phyloP scores from a whole-genome alignment of 2,329 filamentous ascomycete genomes.

The Arthroderma sp. region DNA sequence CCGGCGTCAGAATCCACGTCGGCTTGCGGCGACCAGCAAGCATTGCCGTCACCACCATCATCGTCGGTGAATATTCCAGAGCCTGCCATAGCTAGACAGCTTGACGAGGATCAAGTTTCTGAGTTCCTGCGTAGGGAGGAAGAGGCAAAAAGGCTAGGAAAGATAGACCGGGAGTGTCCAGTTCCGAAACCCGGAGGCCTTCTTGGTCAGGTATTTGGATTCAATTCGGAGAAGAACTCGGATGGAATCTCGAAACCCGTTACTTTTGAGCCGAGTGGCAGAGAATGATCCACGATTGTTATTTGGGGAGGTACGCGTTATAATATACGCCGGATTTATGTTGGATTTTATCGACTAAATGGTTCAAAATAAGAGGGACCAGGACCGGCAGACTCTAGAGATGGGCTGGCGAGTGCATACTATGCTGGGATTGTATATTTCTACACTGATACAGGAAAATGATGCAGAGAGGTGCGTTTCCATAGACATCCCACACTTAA shows the following conservation, averaged over 20 bases:
- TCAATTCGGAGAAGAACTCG: slow-evolving; percentile 30
- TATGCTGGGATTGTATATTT: no score
- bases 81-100: background rate
- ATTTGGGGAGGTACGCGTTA: no score
- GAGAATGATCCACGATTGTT: no score
- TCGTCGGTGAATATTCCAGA: background rate
- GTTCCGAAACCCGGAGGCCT: slow-evolving; percentile 79
- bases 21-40: background rate
- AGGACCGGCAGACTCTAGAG: no score
- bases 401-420: no score
- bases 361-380: no score
- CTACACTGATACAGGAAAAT: no score
- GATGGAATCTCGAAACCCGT: background rate
- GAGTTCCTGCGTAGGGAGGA: slow-evolving; percentile 30
- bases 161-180: slow-evolving; percentile 62
- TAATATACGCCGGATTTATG: no score
- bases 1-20: background rate
- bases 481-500: no score
- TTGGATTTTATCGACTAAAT: no score
- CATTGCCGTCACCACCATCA: background rate
- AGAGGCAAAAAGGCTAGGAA: slow-evolving; percentile 27
- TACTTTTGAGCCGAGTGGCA: no score
- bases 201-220: slow-evolving; percentile 62
- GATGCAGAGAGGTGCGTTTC: no score
- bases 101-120: slow-evolving; percentile 27